phyloP scores from a whole-genome alignment of 2,329 filamentous ascomycete species.

The Botrytis medusae region DNA sequence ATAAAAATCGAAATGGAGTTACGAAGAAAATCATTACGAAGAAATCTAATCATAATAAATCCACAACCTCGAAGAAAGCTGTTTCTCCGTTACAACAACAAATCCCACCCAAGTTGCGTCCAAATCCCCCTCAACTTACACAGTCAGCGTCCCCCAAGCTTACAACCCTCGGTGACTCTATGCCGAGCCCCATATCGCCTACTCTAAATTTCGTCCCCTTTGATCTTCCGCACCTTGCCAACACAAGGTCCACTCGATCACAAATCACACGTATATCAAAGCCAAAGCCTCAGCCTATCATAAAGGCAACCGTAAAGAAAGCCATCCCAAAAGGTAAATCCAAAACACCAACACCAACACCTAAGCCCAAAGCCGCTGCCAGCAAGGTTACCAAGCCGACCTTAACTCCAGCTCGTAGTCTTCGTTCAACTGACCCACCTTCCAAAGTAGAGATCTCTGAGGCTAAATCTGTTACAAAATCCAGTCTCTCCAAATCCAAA shows the following conservation, averaged over 20 bases:
- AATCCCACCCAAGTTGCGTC: not conserved
- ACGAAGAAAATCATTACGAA: not conserved
- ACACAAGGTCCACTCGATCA: not conserved
- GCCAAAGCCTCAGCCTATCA: not conserved
- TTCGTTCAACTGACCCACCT: not conserved
- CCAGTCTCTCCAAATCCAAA: not conserved
- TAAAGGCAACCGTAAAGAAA: not conserved
- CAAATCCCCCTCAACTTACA: not conserved
- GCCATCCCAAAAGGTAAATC: not conserved
- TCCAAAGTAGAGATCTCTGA: not conserved
- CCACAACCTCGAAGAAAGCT: slow-evolving; percentile 1
- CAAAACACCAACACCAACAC: not conserved
- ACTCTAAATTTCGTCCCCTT: slow-evolving; percentile 6
- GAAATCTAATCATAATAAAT: not conserved
- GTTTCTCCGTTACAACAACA: not conserved
- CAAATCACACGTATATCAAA: slow-evolving; percentile 11
- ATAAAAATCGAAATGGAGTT: not conserved
- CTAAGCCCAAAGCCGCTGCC: not conserved
- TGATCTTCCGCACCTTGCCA: not conserved
- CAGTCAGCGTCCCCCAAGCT: not conserved
- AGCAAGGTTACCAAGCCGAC: not conserved
- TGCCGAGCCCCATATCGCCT: not conserved
- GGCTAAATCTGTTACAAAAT: not conserved
- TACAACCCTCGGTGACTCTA: not conserved
- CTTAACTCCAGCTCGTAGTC: not conserved